phyloP scores from a whole-genome alignment of 371 early-diverging fungal genomes.

The Sporodiniella umbellata region DNA sequence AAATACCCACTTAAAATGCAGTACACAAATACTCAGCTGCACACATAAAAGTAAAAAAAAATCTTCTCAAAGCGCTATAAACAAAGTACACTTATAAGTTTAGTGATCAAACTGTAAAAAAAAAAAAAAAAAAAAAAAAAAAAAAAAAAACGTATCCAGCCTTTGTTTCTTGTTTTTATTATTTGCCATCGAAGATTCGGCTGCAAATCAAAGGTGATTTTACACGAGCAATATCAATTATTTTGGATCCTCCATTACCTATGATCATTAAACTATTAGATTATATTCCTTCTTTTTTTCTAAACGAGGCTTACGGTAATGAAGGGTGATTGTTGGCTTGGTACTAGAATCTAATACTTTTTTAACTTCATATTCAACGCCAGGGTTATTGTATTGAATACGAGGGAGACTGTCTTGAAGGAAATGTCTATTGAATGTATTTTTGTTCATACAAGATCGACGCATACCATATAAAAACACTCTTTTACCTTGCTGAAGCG shows the following conservation, averaged over 20 bases:
- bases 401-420: constrained; percentile 58
- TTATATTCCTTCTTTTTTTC: neutral
- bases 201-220: constrained; percentile 53
- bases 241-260: constrained; percentile 44
- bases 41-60: too few relatives aligned
- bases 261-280: too few relatives aligned
- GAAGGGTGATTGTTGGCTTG: constrained; percentile 50
- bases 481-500: constrained; percentile 54
- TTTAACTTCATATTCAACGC: constrained; percentile 48
- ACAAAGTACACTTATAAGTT: too few relatives aligned
- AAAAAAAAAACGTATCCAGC: neutral
- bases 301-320: constrained; percentile 43
- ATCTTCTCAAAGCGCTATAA: too few relatives aligned
- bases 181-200: constrained; percentile 33
- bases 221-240: constrained; percentile 47
- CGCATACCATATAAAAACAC: neutral
- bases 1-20: too few relatives aligned
- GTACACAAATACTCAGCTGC: too few relatives aligned
- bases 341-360: constrained; percentile 45
- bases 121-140: neutral
- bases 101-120: too few relatives aligned
- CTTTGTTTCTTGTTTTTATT: too few relatives aligned
- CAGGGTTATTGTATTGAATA: constrained; percentile 62
- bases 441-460: neutral
- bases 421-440: constrained; percentile 46